Evolutionary conservation across 345 rosid genomes (phyloP).

Genomic region (Hypericum perforatum): DNA sequence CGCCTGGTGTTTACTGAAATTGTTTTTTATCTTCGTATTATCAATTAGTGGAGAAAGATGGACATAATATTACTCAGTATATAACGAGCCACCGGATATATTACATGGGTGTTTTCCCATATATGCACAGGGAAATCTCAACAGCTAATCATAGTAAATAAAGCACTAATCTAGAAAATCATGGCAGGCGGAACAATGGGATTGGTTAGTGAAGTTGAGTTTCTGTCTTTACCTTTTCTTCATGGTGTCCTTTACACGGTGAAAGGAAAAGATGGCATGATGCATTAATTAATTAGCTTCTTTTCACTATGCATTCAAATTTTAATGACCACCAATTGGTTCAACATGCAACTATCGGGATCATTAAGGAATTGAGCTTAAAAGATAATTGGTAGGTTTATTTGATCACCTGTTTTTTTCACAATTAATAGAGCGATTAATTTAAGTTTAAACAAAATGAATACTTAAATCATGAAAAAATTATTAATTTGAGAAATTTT

Average conservation of each 20-base stretch:
- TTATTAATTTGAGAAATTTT: too few species aligned
- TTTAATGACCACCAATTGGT: neutral
- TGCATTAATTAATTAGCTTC: constrained; percentile 10
- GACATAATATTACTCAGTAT: too few species aligned
- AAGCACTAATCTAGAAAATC: constrained; percentile 9
- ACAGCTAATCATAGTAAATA: constrained; percentile 14
- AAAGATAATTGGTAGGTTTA: too few species aligned
- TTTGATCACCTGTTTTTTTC: too few species aligned
- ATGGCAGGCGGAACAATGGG: neutral
- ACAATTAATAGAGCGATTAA: too few species aligned
- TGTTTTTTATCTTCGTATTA: too few species aligned
- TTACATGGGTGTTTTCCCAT: neutral
- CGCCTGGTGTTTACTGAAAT: too few species aligned
- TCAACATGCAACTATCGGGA: too few species aligned
- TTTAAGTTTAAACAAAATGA: too few species aligned
- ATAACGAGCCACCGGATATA: neutral
- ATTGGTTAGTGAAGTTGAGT: neutral
- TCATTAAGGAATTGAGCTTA: too few species aligned
- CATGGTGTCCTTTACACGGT: neutral
- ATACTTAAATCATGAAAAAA: too few species aligned
- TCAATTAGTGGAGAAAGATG: too few species aligned
- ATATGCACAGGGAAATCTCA: constrained; percentile 12
- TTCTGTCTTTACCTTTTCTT: constrained; percentile 9
- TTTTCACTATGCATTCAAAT: constrained; percentile 12
- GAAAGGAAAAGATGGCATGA: constrained; percentile 1